Evolutionary conservation across 805 yeast species (phyloP), one percentile per base, ranked within the genome.

Genomic region (Kluyveromyces lactis): DNA sequence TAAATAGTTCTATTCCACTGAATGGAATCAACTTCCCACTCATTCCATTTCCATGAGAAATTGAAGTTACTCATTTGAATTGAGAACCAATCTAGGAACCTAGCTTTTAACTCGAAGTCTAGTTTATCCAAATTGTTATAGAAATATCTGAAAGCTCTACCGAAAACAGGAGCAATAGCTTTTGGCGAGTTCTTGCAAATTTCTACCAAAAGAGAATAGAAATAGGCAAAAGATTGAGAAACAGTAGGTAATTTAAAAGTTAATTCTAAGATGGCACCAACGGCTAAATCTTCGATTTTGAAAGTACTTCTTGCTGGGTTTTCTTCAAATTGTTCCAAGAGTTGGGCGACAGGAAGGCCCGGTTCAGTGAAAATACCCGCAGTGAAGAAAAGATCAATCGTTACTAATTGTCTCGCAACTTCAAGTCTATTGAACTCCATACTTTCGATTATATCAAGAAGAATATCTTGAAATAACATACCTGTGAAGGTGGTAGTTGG

Each of bases 31-130:
- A 60, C 63, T 19, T 72, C 75, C 98, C 98, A 92, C 60, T 89
- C 97, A 46, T 75, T 77, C 98, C 98, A 92, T 56, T 87, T 86
- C 99, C 99, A 92, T 27, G 89, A 85, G 63, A 86, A 92, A 42
- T 83, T 87, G 60, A 90, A 92, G 57, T 90, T 92, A 52, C 95
- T 83, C 58, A 92, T 75, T 62, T 92, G 98, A 41, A 85, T 80
- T 1, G 95, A 72, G 68, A 94, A 80, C 97, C 97, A 92, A 60
- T 84, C 90, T 51, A 86, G 67, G 48, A 76, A 83, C 43, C 89
- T 69, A 43, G 76, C 69, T 47, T 79, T 73, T 39, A 85, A 65
- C 60, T 87, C 96, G 51, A 77, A 78, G 56, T 90, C 96, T 39
- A 87, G 64, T 2, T 71, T 63, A 19, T 72, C 78, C 39, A 83